Evolutionary conservation across 176 grass and related monocot species (phyloP).

Genomic region (Phoenix dactylifera): DNA sequence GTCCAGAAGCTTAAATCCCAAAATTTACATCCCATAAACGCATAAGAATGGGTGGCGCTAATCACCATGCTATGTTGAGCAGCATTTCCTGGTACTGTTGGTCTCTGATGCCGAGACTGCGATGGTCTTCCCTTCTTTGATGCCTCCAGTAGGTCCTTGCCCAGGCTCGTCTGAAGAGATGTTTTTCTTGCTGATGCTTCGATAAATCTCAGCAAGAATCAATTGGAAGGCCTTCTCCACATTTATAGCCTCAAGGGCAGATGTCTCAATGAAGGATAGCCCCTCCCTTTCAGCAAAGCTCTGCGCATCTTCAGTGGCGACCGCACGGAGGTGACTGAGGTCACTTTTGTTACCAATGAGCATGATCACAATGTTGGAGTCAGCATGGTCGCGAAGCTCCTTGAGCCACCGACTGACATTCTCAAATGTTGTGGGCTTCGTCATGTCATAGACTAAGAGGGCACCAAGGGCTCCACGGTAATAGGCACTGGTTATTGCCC

Average conservation of each 20-base stretch:
- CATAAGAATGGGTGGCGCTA: background rate
- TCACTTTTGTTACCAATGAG: conserved; percentile 9
- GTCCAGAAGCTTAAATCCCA: background rate
- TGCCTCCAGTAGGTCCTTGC: background rate
- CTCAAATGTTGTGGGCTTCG: conserved; percentile 4
- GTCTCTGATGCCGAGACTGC: background rate
- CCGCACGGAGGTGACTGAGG: background rate
- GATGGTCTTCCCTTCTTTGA: conserved; percentile 5
- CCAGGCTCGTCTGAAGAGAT: background rate
- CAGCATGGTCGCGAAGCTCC: conserved; percentile 10
- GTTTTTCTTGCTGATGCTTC: conserved; percentile 7
- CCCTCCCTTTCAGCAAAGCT: conserved; percentile 2
- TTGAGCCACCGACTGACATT: conserved; percentile 6
- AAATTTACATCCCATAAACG: background rate
- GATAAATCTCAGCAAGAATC: conserved; percentile 8
- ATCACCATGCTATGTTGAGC: background rate
- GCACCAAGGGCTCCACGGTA: conserved; percentile 8
- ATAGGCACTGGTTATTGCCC: conserved; percentile 10
- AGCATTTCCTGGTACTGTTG: background rate
- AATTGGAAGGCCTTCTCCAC: conserved; percentile 12
- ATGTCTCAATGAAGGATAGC: conserved; percentile 5
- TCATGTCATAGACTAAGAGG: conserved; percentile 3
- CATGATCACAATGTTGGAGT: conserved; percentile 7
- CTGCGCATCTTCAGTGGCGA: background rate
- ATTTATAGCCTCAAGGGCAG: conserved; percentile 5